A percentile compares a stretch with the other conserved stretches of the same genome.
phyloP scores from a whole-genome alignment of 345 rosid species.

The Populus alba region DNA sequence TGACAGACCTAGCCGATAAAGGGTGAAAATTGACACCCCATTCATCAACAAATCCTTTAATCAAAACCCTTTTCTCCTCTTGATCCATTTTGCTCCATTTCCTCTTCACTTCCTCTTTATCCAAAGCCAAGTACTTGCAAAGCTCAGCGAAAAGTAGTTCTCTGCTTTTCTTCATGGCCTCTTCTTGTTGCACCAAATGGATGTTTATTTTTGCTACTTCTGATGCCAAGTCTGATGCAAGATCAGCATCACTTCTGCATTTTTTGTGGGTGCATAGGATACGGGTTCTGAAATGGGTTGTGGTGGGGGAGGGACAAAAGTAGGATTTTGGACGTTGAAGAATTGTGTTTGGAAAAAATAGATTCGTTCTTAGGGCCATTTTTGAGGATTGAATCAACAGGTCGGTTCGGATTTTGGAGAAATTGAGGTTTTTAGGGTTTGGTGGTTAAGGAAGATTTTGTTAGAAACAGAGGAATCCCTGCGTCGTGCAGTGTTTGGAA shows the following conservation, averaged over 20 bases:
- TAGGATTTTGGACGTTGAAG: constrained; percentile 6
- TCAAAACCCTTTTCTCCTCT: constrained; percentile 54
- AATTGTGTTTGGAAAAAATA: constrained; percentile 23
- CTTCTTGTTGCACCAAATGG: constrained; percentile 46
- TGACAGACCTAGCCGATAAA: constrained; percentile 60
- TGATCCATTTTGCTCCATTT: constrained; percentile 56
- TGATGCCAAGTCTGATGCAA: constrained; percentile 57
- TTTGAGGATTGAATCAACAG: neutral
- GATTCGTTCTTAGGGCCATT: constrained; percentile 46
- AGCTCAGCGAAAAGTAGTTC: constrained; percentile 66
- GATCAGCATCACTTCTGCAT: constrained; percentile 35
- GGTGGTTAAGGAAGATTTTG: neutral
- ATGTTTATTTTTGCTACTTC: constrained; percentile 53
- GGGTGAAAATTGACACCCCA: constrained; percentile 73
- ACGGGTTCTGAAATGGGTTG: constrained; percentile 18
- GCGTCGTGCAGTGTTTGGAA: neutral
- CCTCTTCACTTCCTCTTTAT: constrained; percentile 48
- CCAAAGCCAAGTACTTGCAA: constrained; percentile 40
- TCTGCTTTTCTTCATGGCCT: constrained; percentile 73
- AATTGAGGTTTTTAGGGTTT: constrained; percentile 1
- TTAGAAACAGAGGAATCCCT: neutral
- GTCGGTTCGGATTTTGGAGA: neutral
- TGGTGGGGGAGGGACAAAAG: neutral
- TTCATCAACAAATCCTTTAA: constrained; percentile 49
- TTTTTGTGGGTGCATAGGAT: constrained; percentile 33